Evolutionary conservation across 495 filamentous ascomycete genomes (phyloP).

Genomic region (Penicillium parvum): DNA sequence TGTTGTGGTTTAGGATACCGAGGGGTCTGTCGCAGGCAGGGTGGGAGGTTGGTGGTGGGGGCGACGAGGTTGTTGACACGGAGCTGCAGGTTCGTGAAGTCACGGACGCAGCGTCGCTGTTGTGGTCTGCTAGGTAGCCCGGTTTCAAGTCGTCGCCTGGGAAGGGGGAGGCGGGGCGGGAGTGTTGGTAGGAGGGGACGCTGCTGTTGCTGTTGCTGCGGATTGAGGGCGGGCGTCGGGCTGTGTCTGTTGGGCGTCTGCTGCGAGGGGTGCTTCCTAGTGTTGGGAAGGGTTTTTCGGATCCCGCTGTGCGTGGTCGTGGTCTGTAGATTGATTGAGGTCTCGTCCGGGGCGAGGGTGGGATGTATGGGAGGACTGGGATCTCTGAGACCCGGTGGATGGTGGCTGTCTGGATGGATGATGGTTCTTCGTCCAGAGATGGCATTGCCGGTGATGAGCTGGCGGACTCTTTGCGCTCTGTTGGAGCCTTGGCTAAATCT

Average conservation of each 20-base stretch:
- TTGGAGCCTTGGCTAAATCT: background rate
- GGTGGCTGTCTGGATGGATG: conserved; percentile 11
- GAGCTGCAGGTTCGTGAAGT: conserved; percentile 22
- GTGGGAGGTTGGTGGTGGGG: conserved; percentile 11
- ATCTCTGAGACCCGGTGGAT: conserved; percentile 27
- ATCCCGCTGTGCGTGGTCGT: conserved; percentile 25
- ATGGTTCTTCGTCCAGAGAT: background rate
- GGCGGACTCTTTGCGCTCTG: conserved; percentile 5
- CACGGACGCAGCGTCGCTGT: conserved; percentile 16
- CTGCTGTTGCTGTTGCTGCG: conserved; percentile 30
- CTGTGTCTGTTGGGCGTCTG: conserved; percentile 19
- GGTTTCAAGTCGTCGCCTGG: conserved; percentile 10
- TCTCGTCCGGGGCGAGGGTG: conserved; percentile 11
- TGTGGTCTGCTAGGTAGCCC: conserved; percentile 20
- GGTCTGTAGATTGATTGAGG: conserved; percentile 10
- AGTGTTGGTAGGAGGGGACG: conserved; percentile 20
- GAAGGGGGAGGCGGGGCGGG: conserved; percentile 17
- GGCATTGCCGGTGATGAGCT: conserved; percentile 1
- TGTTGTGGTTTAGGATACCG: conserved; percentile 23
- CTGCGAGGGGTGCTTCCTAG: background rate
- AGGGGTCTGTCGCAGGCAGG: conserved; percentile 18
- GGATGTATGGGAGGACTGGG: conserved; percentile 20
- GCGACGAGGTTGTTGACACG: conserved; percentile 19
- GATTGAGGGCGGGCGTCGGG: conserved; percentile 24
- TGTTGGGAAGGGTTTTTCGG: conserved; percentile 21